Evolutionary conservation across 2,329 filamentous ascomycete species (phyloP), one percentile per base, ranked within the genome.

Genomic region (Sarocladiaceae sp.): DNA sequence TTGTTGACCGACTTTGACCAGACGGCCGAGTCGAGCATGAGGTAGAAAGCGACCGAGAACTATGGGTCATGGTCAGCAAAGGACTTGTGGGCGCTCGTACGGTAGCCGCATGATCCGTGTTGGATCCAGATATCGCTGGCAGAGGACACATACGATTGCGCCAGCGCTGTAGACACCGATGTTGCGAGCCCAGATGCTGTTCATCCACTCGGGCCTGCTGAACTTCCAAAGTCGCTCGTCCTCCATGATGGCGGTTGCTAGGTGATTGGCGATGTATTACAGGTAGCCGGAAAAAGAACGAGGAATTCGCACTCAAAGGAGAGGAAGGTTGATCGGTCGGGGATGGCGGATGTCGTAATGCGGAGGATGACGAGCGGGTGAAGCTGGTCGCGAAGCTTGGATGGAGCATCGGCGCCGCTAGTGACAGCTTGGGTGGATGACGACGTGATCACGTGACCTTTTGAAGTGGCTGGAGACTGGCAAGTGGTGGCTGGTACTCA

Each of bases 201-300:
- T 82, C 46, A 82, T 69, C 80, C 80, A 84, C 58, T 81, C 78
- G 45, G 80, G 80, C 69, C 67, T 74, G 62, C 70, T 63, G 58
- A 83, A 83, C 68, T 82, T 83, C 74, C 75, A 83, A 54, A 83
- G 76, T 45, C 79, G 76, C 48, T 82, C 78, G 53, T 82, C 78
- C 50, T 79, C 75, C 76, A 81, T 81, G 41, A 26, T 60, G 53
- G 44, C 46, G 47, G 34, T 31, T 15, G 20, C 9, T 4, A 26
- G 34, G 18, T 33, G 20, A 18, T 39, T 34, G 33, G n/a, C 23
- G 40, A 24, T 18, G 23, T 31, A 11, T 23, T 15, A 21, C 26
- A 23, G 20, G 10, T 10, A 24, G 16, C 15, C n/a, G 31, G 6
- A 20, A 21, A n/a, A n/a, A n/a, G n/a, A n/a, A n/a, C n/a, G n/a